phyloP scores from a whole-genome alignment of 1,284 basidiomycete genomes.

The Athelia sp. region DNA sequence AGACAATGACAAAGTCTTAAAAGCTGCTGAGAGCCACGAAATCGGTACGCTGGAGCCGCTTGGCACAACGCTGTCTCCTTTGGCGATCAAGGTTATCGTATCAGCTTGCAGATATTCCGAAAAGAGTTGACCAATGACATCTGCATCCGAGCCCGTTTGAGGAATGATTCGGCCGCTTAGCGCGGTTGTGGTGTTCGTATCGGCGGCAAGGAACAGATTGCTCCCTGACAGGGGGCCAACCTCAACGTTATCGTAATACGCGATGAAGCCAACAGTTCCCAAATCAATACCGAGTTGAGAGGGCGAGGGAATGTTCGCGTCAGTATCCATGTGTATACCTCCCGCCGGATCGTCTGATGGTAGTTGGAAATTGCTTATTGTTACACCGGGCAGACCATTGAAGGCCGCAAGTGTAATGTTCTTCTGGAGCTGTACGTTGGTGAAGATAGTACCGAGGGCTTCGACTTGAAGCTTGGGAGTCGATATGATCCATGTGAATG shows the following conservation, averaged over 20 bases:
- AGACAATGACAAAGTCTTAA: slow-evolving; percentile 59
- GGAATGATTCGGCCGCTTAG: slow-evolving; percentile 63
- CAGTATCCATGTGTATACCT: slow-evolving; percentile 68
- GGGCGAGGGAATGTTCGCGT: slow-evolving; percentile 63
- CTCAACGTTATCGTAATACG: slow-evolving; percentile 48
- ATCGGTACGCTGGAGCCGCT: slow-evolving; percentile 44
- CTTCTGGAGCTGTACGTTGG: slow-evolving; percentile 62
- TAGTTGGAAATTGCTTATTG: slow-evolving; percentile 66
- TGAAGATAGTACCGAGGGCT: slow-evolving; percentile 68
- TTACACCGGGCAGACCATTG: slow-evolving; percentile 63
- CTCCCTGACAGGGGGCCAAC: slow-evolving; percentile 50
- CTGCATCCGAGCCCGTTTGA: slow-evolving; percentile 48
- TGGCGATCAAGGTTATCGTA: slow-evolving; percentile 57
- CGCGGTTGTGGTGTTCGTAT: slow-evolving; percentile 43
- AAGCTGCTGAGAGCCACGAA: slow-evolving; percentile 66
- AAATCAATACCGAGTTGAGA: slow-evolving; percentile 71
- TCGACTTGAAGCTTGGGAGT: slow-evolving; percentile 57
- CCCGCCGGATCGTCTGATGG: slow-evolving; percentile 62
- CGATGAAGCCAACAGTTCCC: slow-evolving; percentile 63
- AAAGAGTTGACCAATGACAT: slow-evolving; percentile 61
- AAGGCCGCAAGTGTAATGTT: slow-evolving; percentile 67
- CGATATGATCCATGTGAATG: slow-evolving; percentile 70
- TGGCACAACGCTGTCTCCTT: slow-evolving; percentile 63
- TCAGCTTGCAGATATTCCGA: slow-evolving; percentile 64
- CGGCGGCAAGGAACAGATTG: slow-evolving; percentile 49